These are phyloP conservation scores for Penicillium sp. DNA, from an alignment of 2,329 filamentous ascomycete species.

Conservation along the genomic window DNA sequence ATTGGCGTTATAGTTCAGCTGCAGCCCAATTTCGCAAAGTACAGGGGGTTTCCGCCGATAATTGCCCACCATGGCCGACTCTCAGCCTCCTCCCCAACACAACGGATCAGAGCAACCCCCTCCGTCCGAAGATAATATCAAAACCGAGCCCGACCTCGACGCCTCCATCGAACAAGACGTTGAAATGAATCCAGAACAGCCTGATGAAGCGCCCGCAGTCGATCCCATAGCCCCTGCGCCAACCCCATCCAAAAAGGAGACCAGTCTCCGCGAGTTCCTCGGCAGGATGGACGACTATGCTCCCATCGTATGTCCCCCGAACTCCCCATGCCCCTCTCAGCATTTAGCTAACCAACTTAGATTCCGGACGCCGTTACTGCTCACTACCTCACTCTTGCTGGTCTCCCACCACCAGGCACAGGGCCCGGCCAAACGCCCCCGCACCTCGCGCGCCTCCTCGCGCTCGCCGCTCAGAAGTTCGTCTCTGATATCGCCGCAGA, in stretches of 20 bases:
- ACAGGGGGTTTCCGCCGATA: conserved; percentile 13
- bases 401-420: conserved; percentile 81
- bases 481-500: conserved; percentile 96
- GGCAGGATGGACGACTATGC: conserved; percentile 98
- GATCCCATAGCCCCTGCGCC: conserved; percentile 53
- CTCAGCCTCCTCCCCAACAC: conserved; percentile 21
- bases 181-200: conserved; percentile 33
- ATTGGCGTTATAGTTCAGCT: conserved; percentile 8
- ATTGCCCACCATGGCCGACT: conserved; percentile 38
- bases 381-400: conserved; percentile 96
- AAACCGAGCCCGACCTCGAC: conserved; percentile 33
- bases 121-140: conserved; percentile 20
- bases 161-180: conserved; percentile 40
- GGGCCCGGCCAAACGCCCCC: conserved; percentile 77
- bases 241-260: conserved; percentile 80
- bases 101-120: conserved; percentile 27
- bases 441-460: conserved; percentile 87
- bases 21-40: conserved; percentile 17
- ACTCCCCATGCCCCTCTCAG: background rate
- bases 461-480: conserved; percentile 98
- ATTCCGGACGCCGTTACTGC: conserved; percentile 97
- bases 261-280: conserved; percentile 87
- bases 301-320: conserved; percentile 71
- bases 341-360: conserved; percentile 49
- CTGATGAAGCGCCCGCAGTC: conserved; percentile 19